phyloP scores from a whole-genome alignment of 1,284 basidiomycete genomes.

The Apiotrichum porosum region DNA sequence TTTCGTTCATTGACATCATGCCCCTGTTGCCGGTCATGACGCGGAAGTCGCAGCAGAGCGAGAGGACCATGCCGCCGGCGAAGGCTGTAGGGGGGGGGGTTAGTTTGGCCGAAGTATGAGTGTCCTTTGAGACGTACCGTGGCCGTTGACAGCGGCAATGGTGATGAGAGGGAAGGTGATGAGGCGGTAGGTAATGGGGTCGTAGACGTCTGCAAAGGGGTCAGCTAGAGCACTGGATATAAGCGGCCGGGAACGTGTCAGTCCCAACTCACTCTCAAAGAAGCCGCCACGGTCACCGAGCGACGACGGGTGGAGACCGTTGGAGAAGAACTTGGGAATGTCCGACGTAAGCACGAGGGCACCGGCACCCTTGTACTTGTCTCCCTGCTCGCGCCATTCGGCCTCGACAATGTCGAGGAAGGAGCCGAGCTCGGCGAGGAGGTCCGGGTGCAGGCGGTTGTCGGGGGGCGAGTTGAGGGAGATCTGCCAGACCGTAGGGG shows the following conservation, averaged over 20 bases:
- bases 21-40: slow-evolving; percentile 79
- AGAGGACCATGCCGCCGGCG: slow-evolving; percentile 76
- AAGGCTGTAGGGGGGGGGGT: slow-evolving; percentile 54
- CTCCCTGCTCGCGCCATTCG: slow-evolving; percentile 64
- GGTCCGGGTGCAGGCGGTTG: slow-evolving; percentile 41
- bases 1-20: slow-evolving; percentile 92
- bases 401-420: slow-evolving; percentile 71
- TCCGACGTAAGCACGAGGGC: slow-evolving; percentile 68
- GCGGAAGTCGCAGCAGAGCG: slow-evolving; percentile 80
- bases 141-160: slow-evolving; percentile 84
- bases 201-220: slow-evolving; percentile 39
- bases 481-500: slow-evolving; percentile 33
- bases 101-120: not conserved
- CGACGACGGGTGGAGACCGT: slow-evolving; percentile 70
- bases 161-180: slow-evolving; percentile 54
- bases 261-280: slow-evolving; percentile 63
- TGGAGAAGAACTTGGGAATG: slow-evolving; percentile 84
- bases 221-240: not conserved
- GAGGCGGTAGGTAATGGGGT: slow-evolving; percentile 40
- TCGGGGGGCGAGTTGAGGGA: slow-evolving; percentile 42
- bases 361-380: slow-evolving; percentile 49
- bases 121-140: slow-evolving; percentile 46
- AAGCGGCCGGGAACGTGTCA: no score
- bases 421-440: slow-evolving; percentile 31
- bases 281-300: slow-evolving; percentile 63